Evolutionary conservation across 2,329 filamentous ascomycete genomes (phyloP), one percentile per base, ranked within the genome.

Genomic region (Fusarium chlamydosporum): DNA sequence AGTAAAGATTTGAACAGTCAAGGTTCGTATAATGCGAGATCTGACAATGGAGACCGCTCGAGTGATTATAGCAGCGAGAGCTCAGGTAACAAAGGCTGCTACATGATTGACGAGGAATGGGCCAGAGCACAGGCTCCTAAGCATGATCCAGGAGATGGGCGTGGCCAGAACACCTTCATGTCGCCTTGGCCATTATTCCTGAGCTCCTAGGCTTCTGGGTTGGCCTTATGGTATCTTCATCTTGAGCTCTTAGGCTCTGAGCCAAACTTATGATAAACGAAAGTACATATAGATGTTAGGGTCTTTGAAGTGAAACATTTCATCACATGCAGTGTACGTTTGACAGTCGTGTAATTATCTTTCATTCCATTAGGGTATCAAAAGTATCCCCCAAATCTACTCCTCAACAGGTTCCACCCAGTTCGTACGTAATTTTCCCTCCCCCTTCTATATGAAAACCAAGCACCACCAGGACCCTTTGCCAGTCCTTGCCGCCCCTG

Each of bases 291-390:
- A 40, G 34, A 37, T 40, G n/a, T 29, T 40, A 29, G 33, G 33
- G 23, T 50, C 16, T 38, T 18, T 13, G 29, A 51, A 7, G 13
- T 38, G 34, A 38, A 29, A 51, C 34, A 51, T 51, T 20, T 27
- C 8, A 40, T 40, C 47, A 40, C 47, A 38, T 38, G 38, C 34
- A 51, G 31, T 11, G n/a, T 27, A 27, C 26, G 50, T 42, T 13
- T 38, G n/a, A 48, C 20, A 18, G 52, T 62, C 35, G 37, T 55
- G 45, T 65, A 61, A 68, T 57, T 51, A 51, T 66, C 54, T 60
- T 67, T 72, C 61, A 64, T 72, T 73, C 67, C 71, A 72, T 72
- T 73, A 59, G 71, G 67, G 68, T 74, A 69, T 73, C 71, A 64
- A 70, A 65, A 40, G 46, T 52, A 42, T 52, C 53, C 67, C 67